phyloP scores from a whole-genome alignment of 345 rosid genomes.

The Sapria himalayana region DNA sequence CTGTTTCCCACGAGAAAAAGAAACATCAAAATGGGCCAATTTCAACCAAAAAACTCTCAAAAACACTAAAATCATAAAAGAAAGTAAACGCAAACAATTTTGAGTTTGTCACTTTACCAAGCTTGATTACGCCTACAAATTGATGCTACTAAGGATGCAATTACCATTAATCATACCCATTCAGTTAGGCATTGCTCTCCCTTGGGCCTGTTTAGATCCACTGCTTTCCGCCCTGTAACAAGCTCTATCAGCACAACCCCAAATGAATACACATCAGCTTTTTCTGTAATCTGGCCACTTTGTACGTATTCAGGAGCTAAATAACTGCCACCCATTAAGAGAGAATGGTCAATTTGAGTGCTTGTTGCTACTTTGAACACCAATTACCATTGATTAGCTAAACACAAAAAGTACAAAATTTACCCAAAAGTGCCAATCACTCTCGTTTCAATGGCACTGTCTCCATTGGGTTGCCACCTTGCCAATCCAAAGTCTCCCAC shows the following conservation, averaged over 20 bases:
- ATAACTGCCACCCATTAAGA: slow-evolving; percentile 35
- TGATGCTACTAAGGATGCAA: too few species aligned
- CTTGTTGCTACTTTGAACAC: too few species aligned
- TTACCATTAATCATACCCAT: slow-evolving; percentile 43
- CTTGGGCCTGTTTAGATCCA: slow-evolving; percentile 74
- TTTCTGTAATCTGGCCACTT: slow-evolving; percentile 93
- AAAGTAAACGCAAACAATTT: neutral
- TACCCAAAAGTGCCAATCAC: slow-evolving; percentile 99
- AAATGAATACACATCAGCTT: slow-evolving; percentile 92
- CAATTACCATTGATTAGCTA: too few species aligned
- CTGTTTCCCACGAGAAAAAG: too few species aligned
- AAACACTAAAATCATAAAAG: neutral
- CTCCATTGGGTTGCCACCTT: slow-evolving; percentile 99
- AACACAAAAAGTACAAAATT: too few species aligned
- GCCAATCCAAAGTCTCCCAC: slow-evolving; percentile 99
- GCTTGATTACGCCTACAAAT: too few species aligned
- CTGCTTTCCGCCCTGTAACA: slow-evolving; percentile 88
- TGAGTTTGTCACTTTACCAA: neutral
- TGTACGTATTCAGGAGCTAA: slow-evolving; percentile 98
- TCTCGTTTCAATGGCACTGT: slow-evolving; percentile 78
- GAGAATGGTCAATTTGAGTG: neutral
- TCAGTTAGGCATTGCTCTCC: slow-evolving; percentile 96
- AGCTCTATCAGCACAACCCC: slow-evolving; percentile 95
- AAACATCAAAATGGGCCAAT: slow-evolving; percentile 4
- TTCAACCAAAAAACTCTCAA: neutral